Percentiles rank a stretch among this genome's conserved stretches.
These are phyloP conservation scores for Nyctanthes arbortristis DNA, from an alignment of 257 asterid genomes.

Conservation along the genomic window DNA sequence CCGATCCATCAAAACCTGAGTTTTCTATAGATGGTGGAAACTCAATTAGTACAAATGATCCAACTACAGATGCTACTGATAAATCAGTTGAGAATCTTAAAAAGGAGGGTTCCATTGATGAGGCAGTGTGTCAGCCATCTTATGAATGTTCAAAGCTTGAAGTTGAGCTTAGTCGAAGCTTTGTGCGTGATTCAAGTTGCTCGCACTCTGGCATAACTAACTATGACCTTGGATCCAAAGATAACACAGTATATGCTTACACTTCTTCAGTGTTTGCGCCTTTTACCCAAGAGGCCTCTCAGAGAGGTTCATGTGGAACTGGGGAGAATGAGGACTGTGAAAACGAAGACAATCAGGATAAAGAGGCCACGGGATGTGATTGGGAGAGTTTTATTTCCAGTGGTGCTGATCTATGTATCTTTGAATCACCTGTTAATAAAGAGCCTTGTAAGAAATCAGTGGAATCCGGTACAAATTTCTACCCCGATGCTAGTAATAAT, in stretches of 20 bases:
- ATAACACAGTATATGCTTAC: slow-evolving; percentile 31
- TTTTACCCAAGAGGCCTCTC: slow-evolving; percentile 30
- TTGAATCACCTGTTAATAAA: slow-evolving; percentile 52
- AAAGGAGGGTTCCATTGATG: slow-evolving; percentile 35
- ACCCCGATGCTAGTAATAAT: slow-evolving; percentile 35
- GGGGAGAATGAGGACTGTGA: slow-evolving; percentile 33
- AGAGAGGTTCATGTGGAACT: slow-evolving; percentile 24
- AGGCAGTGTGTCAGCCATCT: slow-evolving; percentile 34
- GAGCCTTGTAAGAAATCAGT: slow-evolving; percentile 37
- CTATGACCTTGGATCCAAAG: slow-evolving; percentile 24
- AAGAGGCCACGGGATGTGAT: slow-evolving; percentile 54
- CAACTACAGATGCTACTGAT: slow-evolving; percentile 16
- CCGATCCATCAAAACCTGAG: slow-evolving; percentile 84
- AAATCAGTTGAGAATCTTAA: slow-evolving; percentile 42
- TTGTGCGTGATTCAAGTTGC: slow-evolving; percentile 32
- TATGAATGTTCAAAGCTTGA: slow-evolving; percentile 44
- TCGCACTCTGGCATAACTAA: slow-evolving; percentile 31
- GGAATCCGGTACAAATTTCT: slow-evolving; percentile 47
- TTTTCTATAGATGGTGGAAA: slow-evolving; percentile 55
- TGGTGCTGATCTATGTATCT: slow-evolving; percentile 48
- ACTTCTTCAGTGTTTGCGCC: slow-evolving; percentile 37
- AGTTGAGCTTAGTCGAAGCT: slow-evolving; percentile 38
- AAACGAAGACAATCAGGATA: slow-evolving; percentile 35
- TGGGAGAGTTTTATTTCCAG: slow-evolving; percentile 68
- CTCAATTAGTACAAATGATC: slow-evolving; percentile 30